Percentiles rank a stretch among this genome's conserved stretches.
These are phyloP conservation scores for Nematodospora valgi DNA, from an alignment of 805 yeast genomes.

Conservation along the genomic window DNA sequence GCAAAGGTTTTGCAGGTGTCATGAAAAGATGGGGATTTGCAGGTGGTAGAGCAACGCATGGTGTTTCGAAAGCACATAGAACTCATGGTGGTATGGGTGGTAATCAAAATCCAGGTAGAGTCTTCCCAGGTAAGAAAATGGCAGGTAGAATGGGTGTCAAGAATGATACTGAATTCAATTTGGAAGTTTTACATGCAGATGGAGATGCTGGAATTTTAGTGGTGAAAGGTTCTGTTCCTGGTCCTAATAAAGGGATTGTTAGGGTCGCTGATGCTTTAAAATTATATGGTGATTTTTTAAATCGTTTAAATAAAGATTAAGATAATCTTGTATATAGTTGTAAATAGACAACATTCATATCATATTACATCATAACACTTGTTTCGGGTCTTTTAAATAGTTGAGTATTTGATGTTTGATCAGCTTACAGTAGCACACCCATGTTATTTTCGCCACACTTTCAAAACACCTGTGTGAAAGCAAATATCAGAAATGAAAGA, in stretches of 20 bases:
- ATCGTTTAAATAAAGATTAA: no score
- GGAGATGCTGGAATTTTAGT: conserved; percentile 77
- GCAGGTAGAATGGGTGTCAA: conserved; percentile 94
- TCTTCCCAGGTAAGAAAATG: conserved; percentile 95
- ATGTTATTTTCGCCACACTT: no score
- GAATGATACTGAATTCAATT: conserved; percentile 69
- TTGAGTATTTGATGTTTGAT: no score
- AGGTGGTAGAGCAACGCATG: conserved; percentile 92
- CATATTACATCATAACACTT: no score
- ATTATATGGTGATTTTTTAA: conserved; percentile 39
- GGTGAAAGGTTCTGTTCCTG: conserved; percentile 88
- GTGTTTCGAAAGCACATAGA: conserved; percentile 91
- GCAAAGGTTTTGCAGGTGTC: conserved; percentile 97
- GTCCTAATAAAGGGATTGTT: conserved; percentile 75
- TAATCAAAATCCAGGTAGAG: conserved; percentile 93
- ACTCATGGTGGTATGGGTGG: conserved; percentile 97
- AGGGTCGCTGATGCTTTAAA: conserved; percentile 78
- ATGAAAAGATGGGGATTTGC: conserved; percentile 91
- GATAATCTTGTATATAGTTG: no score
- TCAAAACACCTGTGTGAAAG: no score
- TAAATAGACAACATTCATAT: no score
- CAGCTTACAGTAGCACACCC: no score
- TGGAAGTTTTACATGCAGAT: conserved; percentile 73
- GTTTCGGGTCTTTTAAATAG: no score
- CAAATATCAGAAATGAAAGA: no score